These are phyloP conservation scores for Penicillium janthinellum DNA, from an alignment of 2,329 filamentous ascomycete genomes.

Conservation along the genomic window DNA sequence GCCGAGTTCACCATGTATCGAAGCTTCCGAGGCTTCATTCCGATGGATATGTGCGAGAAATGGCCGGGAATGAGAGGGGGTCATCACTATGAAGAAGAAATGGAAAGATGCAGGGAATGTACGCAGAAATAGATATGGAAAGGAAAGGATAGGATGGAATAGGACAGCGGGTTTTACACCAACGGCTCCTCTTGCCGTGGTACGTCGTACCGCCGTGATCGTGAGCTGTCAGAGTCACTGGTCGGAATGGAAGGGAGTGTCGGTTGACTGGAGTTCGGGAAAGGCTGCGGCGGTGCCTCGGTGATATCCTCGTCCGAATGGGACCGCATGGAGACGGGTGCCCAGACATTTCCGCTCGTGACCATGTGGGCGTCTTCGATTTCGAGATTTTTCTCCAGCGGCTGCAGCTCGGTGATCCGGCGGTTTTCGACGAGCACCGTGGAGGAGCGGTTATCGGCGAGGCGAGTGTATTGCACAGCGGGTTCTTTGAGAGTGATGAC, in stretches of 20 bases:
- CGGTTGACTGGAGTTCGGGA: background rate
- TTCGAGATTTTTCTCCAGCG: conserved; percentile 64
- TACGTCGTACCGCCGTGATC: conserved; percentile 62
- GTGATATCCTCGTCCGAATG: background rate
- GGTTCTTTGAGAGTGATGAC: conserved; percentile 90
- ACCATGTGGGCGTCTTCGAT: background rate
- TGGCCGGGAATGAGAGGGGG: background rate
- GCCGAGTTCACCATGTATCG: conserved; percentile 12
- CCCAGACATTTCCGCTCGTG: background rate
- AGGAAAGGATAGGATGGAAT: background rate
- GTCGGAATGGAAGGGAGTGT: background rate
- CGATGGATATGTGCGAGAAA: background rate
- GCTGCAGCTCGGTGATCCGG: conserved; percentile 84
- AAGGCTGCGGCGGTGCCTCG: background rate
- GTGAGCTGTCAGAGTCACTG: conserved; percentile 1
- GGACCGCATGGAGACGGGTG: background rate
- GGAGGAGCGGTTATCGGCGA: conserved; percentile 91
- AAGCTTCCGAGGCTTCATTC: conserved; percentile 2
- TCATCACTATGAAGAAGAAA: background rate
- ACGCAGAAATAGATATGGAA: background rate
- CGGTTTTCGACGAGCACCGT: conserved; percentile 95
- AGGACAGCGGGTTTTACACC: background rate
- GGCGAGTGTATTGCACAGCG: conserved; percentile 89
- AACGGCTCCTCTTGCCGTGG: background rate
- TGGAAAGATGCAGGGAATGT: background rate